Evolutionary conservation across 805 yeast genomes (phyloP).

Genomic region (Cyberlindnera xishuangbannaensis): DNA sequence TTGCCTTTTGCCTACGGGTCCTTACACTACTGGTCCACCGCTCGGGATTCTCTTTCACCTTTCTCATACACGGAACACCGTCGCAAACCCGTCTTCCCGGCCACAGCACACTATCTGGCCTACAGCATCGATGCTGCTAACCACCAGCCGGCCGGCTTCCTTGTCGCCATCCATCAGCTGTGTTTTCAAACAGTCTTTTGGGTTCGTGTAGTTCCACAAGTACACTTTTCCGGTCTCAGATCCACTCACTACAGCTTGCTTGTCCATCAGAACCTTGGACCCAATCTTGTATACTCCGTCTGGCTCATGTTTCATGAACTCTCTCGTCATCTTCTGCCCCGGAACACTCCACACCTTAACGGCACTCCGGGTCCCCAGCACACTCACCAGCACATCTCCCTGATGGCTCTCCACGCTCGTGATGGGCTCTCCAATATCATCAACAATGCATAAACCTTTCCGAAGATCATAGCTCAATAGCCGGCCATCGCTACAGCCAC

Average conservation of each 20-base stretch:
- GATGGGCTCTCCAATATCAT: constrained; percentile 1
- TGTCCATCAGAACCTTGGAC: neutral
- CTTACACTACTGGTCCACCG: too few relatives aligned
- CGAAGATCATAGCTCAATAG: constrained; percentile 21
- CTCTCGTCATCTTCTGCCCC: neutral
- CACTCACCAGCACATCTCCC: constrained; percentile 4
- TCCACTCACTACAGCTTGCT: constrained; percentile 6
- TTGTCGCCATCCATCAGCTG: neutral
- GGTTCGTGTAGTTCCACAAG: constrained; percentile 2
- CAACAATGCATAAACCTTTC: constrained; percentile 6
- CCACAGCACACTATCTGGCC: neutral
- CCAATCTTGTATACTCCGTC: constrained; percentile 14
- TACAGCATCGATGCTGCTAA: constrained; percentile 1
- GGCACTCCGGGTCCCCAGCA: neutral
- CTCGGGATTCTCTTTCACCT: too few relatives aligned
- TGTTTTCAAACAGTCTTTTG: neutral
- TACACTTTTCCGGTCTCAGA: constrained; percentile 11
- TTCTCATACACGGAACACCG: neutral
- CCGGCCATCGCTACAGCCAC: constrained; percentile 23
- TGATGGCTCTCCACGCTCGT: constrained; percentile 1
- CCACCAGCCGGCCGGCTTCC: constrained; percentile 1
- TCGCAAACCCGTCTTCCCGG: neutral
- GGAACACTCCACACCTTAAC: constrained; percentile 7
- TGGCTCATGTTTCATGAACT: neutral
- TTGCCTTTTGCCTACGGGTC: too few relatives aligned